These are phyloP conservation scores for Umbelopsis sp. DNA, from an alignment of 192 early-diverging fungal species.

Conservation along the genomic window DNA sequence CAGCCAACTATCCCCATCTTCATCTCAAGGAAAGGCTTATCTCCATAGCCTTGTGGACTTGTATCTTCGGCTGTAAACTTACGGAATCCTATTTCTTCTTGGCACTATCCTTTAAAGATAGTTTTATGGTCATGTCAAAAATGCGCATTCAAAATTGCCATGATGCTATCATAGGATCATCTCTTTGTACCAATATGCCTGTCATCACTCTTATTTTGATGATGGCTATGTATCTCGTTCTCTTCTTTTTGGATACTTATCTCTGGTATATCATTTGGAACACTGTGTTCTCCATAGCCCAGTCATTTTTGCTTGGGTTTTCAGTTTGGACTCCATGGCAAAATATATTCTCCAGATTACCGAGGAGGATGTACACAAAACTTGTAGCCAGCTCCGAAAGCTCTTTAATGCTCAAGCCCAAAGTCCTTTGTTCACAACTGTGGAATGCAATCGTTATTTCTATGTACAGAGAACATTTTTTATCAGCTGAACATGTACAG, in stretches of 20 bases:
- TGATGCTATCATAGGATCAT: conserved; percentile 57
- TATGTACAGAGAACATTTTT: conserved; percentile 80
- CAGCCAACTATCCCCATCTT: conserved; percentile 73
- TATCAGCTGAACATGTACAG: conserved; percentile 74
- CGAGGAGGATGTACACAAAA: conserved; percentile 81
- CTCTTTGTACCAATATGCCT: conserved; percentile 70
- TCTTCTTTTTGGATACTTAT: conserved; percentile 88
- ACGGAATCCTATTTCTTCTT: conserved; percentile 86
- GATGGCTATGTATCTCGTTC: conserved; percentile 71
- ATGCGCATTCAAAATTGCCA: conserved; percentile 56
- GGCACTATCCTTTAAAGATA: conserved; percentile 77
- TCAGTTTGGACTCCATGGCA: conserved; percentile 85
- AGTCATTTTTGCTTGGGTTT: conserved; percentile 75
- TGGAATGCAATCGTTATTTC: conserved; percentile 86
- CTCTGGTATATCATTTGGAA: conserved; percentile 91
- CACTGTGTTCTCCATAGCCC: conserved; percentile 75
- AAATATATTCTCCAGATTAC: conserved; percentile 77
- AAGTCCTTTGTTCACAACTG: conserved; percentile 79
- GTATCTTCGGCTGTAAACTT: conserved; percentile 77
- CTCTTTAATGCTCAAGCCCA: conserved; percentile 75
- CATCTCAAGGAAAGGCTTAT: conserved; percentile 66
- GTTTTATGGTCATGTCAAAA: conserved; percentile 58
- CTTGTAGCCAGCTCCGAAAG: conserved; percentile 66
- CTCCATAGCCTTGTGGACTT: conserved; percentile 72
- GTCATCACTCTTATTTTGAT: conserved; percentile 70